Percentiles rank a stretch among this genome's conserved stretches.
Evolutionary conservation across 148 eudicot genomes (phyloP).

Genomic region (Silene conica): DNA sequence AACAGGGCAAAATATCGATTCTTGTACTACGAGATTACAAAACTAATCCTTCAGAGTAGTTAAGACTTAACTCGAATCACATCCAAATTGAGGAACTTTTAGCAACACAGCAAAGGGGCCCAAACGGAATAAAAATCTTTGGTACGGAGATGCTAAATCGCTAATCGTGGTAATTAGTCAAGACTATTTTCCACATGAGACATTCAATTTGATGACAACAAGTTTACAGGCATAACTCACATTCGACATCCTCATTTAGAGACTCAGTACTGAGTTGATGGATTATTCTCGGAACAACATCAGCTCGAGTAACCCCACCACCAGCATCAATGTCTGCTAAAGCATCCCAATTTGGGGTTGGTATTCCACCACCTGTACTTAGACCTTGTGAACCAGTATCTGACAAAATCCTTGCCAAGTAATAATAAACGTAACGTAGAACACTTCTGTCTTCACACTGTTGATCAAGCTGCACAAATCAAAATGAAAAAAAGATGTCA

Average conservation of each 20-base stretch:
- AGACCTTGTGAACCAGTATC: constrained; percentile 93
- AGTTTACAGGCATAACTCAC: constrained; percentile 32
- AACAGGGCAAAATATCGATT: neutral
- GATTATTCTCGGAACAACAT: constrained; percentile 85
- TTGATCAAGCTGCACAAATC: constrained; percentile 66
- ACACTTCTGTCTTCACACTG: constrained; percentile 96
- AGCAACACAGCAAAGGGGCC: neutral
- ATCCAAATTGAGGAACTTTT: neutral
- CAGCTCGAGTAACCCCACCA: constrained; percentile 97
- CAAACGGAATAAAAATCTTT: neutral
- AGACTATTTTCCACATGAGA: neutral
- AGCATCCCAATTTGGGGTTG: constrained; percentile 99
- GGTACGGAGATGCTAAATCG: neutral
- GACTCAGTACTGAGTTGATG: constrained; percentile 78
- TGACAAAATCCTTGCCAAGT: constrained; percentile 90
- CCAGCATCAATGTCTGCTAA: constrained; percentile 93
- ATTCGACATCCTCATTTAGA: constrained; percentile 76
- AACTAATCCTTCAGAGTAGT: neutral
- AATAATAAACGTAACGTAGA: constrained; percentile 89
- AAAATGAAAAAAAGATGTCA: constrained; percentile 3
- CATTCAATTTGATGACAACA: neutral
- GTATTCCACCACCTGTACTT: constrained; percentile 94
- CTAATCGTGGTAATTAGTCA: neutral
- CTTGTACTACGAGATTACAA: neutral
- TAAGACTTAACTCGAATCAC: neutral